These are phyloP conservation scores for Capronia americana DNA, from an alignment of 2,329 filamentous ascomycete species.

Conservation along the genomic window DNA sequence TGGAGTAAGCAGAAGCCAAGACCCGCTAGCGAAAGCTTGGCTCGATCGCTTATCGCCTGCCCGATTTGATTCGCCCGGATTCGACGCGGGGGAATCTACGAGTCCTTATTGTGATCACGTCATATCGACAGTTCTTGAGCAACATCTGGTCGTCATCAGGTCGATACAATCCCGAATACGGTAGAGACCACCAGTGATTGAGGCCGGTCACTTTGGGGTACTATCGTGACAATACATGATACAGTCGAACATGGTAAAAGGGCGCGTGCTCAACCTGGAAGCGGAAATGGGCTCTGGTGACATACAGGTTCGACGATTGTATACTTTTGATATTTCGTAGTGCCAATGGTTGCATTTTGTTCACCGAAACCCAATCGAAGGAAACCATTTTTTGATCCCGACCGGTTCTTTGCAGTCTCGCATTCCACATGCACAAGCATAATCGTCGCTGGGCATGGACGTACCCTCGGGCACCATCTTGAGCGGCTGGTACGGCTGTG, in stretches of 20 bases:
- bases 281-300: background rate
- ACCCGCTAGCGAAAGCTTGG: background rate
- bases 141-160: background rate
- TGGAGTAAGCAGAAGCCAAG: background rate
- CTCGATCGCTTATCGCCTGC: background rate
- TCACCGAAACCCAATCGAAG: slow-evolving; percentile 34
- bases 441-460: background rate
- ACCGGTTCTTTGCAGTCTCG: slow-evolving; percentile 23
- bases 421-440: slow-evolving; percentile 27
- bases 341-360: background rate
- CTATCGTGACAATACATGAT: background rate
- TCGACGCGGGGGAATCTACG: too few relatives aligned
- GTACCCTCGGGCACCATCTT: slow-evolving; percentile 48
- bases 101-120: background rate
- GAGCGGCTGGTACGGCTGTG: slow-evolving; percentile 57
- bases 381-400: slow-evolving; percentile 37
- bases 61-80: too few relatives aligned
- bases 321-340: background rate
- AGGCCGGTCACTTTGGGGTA: background rate
- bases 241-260: background rate
- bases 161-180: background rate
- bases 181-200: background rate
- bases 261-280: background rate
- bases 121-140: background rate
- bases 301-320: background rate